These are phyloP conservation scores for Phaeolepiota aurea DNA, from an alignment of 768 basidiomycete species.

Conservation along the genomic window DNA sequence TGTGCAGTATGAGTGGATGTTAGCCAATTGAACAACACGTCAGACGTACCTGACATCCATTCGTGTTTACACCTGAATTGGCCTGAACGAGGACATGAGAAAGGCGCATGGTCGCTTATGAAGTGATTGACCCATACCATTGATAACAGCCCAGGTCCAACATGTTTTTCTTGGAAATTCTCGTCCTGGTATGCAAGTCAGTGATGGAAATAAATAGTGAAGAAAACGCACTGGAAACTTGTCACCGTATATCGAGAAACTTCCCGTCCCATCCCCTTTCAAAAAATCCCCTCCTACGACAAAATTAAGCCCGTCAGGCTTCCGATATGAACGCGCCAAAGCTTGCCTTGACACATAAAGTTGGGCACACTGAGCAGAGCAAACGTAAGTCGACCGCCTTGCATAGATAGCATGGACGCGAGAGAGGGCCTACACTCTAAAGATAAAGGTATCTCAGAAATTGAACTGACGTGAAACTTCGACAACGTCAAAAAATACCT, in stretches of 20 bases:
- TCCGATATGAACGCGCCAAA: background rate
- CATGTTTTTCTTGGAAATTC: conserved; percentile 89
- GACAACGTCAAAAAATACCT: too few relatives aligned
- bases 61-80: conserved; percentile 91
- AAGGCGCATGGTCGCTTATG: conserved; percentile 2
- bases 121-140: conserved; percentile 59
- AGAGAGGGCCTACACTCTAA: conserved; percentile 73
- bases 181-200: conserved; percentile 56
- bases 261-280: conserved; percentile 91
- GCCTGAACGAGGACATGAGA: conserved; percentile 43
- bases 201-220: background rate
- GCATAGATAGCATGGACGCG: conserved; percentile 1
- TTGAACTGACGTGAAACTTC: conserved; percentile 11
- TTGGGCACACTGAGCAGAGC: conserved; percentile 58
- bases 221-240: conserved; percentile 63
- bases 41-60: conserved; percentile 77
- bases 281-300: conserved; percentile 83
- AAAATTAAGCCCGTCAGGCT: conserved; percentile 1
- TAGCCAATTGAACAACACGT: background rate
- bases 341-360: conserved; percentile 92
- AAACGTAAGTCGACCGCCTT: conserved; percentile 8
- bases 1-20: conserved; percentile 18
- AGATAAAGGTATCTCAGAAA: conserved; percentile 10
- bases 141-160: conserved; percentile 76
- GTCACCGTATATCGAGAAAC: conserved; percentile 95